Evolutionary conservation across 2,329 filamentous ascomycete species (phyloP).

Genomic region (Botrytis sinoallii): DNA sequence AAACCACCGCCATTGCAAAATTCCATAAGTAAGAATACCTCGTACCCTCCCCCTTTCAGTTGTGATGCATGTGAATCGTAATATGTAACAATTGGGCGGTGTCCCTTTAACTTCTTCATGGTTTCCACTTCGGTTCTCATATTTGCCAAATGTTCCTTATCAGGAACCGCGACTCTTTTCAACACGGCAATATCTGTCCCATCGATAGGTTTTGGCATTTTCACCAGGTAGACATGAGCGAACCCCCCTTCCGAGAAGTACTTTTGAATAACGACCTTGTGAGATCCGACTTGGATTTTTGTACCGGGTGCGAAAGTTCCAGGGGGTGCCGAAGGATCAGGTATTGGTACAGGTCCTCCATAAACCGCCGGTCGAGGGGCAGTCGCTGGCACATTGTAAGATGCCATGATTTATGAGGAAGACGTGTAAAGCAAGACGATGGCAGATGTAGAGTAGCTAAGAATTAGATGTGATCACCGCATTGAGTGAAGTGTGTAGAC

Average conservation of each 20-base stretch:
- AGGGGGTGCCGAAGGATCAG: constrained; percentile 53
- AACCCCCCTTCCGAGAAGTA: constrained; percentile 98
- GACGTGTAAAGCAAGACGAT: constrained; percentile 22
- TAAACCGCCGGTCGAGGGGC: constrained; percentile 46
- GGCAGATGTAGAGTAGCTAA: constrained; percentile 19
- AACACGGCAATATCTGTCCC: constrained; percentile 40
- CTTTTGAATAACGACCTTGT: constrained; percentile 91
- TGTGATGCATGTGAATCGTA: constrained; percentile 98
- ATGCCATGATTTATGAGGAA: constrained; percentile 40
- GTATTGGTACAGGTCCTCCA: constrained; percentile 43
- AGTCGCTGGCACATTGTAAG: constrained; percentile 42
- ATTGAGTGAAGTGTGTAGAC: constrained; percentile 29
- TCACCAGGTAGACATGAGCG: constrained; percentile 96
- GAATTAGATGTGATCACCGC: constrained; percentile 32
- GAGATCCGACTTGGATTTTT: constrained; percentile 92
- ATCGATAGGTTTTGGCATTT: constrained; percentile 59
- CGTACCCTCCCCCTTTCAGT: constrained; percentile 86
- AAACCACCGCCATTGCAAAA: constrained; percentile 91
- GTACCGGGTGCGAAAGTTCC: constrained; percentile 92
- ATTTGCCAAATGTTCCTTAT: constrained; percentile 88
- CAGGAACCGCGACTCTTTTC: constrained; percentile 88
- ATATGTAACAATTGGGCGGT: constrained; percentile 94
- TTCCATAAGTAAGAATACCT: constrained; percentile 98
- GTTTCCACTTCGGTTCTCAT: constrained; percentile 99
- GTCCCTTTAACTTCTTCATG: constrained; percentile 98